Percentiles rank a stretch among this genome's conserved stretches.
Evolutionary conservation across 139 green algal species (phyloP).

Genomic region (Closterium sp.): DNA sequence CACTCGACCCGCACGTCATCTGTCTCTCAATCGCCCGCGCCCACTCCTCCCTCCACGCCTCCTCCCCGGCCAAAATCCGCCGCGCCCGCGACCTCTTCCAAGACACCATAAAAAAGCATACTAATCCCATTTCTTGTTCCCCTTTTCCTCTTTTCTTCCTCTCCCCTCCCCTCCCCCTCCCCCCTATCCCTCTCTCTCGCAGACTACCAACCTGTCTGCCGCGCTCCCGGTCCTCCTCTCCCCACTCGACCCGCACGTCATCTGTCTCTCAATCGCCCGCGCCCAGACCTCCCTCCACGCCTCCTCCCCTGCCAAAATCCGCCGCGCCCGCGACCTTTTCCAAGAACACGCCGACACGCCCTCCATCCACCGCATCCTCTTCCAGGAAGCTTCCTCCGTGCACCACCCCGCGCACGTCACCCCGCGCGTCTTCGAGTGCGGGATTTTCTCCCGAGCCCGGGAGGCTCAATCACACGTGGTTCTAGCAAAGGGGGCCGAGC

Average conservation of each 20-base stretch:
- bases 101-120: too few species aligned
- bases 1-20: not conserved
- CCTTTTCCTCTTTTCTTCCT: too few species aligned
- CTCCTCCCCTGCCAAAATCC: not conserved
- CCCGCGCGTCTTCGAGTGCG: not conserved
- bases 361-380: not conserved
- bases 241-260: not conserved
- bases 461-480: not conserved
- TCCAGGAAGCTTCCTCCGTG: not conserved
- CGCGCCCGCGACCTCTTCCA: not conserved
- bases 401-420: not conserved
- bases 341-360: not conserved
- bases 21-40: not conserved
- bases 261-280: not conserved
- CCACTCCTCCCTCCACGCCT: not conserved
- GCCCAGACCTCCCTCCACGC: not conserved
- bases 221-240: not conserved
- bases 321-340: not conserved
- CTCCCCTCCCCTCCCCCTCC: too few species aligned
- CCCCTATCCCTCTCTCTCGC: too few species aligned
- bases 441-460: not conserved
- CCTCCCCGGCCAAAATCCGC: not conserved
- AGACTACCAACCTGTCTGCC: not conserved
- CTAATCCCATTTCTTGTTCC: too few species aligned
- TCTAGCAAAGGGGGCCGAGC: slow-evolving; percentile 56